Evolutionary conservation across 2,329 filamentous ascomycete species (phyloP).

Genomic region (Pseudopithomyces chartarum): DNA sequence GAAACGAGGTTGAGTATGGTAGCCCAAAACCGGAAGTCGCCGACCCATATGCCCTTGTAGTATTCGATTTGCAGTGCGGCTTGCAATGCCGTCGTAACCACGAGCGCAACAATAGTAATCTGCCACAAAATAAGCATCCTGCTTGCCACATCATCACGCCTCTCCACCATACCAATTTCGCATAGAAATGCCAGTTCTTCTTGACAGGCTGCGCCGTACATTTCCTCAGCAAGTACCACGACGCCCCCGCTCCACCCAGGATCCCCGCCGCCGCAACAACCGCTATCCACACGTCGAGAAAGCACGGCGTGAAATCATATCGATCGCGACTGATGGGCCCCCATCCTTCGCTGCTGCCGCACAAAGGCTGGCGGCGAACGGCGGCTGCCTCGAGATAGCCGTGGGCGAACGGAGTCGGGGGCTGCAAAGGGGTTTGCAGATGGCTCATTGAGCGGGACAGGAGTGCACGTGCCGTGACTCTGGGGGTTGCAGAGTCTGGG

Average conservation of each 20-base stretch:
- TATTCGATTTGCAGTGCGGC: conserved; percentile 75
- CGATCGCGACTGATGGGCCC: conserved; percentile 84
- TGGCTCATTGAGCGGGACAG: conserved; percentile 41
- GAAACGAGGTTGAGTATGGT: conserved; percentile 74
- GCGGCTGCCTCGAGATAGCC: conserved; percentile 61
- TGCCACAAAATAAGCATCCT: conserved; percentile 33
- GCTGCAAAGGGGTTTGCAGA: conserved; percentile 42
- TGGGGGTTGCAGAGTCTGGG: conserved; percentile 12
- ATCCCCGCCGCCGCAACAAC: conserved; percentile 79
- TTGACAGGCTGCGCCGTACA: conserved; percentile 69
- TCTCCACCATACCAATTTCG: conserved; percentile 71
- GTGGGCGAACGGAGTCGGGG: conserved; percentile 28
- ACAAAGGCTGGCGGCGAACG: conserved; percentile 69
- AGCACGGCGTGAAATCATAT: conserved; percentile 97
- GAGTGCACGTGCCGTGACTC: conserved; percentile 27
- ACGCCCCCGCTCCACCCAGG: conserved; percentile 73
- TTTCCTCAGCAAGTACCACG: conserved; percentile 79
- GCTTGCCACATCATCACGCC: no score
- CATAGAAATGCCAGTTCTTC: conserved; percentile 92
- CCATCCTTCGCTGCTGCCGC: conserved; percentile 91
- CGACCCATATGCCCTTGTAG: conserved; percentile 71
- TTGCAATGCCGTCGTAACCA: conserved; percentile 72
- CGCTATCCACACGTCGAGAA: conserved; percentile 88
- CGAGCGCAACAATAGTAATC: conserved; percentile 69
- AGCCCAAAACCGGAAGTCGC: conserved; percentile 87